Evolutionary conservation across 2,329 filamentous ascomycete genomes (phyloP).

Genomic region (Fusarium protoensiforme): DNA sequence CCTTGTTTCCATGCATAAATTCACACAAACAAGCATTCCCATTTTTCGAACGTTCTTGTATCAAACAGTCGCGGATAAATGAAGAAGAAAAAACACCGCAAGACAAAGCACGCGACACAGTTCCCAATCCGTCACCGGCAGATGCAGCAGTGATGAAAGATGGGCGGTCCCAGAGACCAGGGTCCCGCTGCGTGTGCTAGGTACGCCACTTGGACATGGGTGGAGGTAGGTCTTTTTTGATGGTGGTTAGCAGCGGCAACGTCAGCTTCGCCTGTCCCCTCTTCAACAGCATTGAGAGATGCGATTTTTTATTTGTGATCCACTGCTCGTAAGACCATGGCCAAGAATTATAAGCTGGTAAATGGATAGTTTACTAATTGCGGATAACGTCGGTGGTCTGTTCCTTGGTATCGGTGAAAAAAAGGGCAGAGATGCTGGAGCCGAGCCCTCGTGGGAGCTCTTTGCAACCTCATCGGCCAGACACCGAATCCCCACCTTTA

Average conservation of each 20-base stretch:
- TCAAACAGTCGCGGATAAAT: neutral
- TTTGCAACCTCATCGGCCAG: conserved; percentile 7
- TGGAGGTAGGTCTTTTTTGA: neutral
- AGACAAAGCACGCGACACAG: conserved; percentile 31
- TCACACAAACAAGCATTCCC: conserved; percentile 4
- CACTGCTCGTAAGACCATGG: conserved; percentile 1
- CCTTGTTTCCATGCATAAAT: conserved; percentile 19
- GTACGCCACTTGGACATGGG: neutral
- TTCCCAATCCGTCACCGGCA: conserved; percentile 36
- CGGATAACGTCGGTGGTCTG: neutral
- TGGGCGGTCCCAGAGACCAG: neutral
- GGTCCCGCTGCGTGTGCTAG: conserved; percentile 9
- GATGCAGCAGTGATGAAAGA: conserved; percentile 13
- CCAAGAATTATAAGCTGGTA: neutral
- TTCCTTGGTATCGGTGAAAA: neutral
- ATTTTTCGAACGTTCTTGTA: neutral
- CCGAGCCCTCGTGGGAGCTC: conserved; percentile 3
- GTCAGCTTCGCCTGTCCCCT: neutral
- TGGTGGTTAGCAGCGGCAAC: neutral
- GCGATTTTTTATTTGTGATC: neutral
- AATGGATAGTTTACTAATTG: neutral
- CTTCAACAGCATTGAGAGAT: neutral
- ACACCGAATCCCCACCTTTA: neutral
- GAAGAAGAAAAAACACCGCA: conserved; percentile 3
- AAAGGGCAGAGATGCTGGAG: neutral